Conservation (phyloP, 208 protist species). For the Crithidia sp. region DNA sequence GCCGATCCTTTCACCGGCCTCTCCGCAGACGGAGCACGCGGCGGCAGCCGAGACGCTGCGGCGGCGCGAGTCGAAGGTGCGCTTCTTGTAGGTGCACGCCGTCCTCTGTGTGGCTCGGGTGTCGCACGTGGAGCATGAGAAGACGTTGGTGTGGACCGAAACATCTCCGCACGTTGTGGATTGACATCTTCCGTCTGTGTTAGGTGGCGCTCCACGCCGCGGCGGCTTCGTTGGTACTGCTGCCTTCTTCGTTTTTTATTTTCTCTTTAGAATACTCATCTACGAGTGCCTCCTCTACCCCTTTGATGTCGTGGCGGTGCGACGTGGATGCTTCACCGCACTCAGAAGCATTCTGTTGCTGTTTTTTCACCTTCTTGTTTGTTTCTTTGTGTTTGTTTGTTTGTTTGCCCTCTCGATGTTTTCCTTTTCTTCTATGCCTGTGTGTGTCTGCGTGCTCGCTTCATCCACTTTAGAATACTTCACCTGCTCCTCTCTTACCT, state of each 20-base stretch:
- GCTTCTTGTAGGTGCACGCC: conserved; percentile 7
- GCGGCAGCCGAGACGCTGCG: conserved; percentile 21
- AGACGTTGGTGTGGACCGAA: no score
- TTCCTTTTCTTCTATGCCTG: conserved; percentile 1
- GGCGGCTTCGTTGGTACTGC: background rate
- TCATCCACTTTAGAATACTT: no score
- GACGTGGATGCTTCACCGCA: background rate
- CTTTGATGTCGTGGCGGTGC: background rate
- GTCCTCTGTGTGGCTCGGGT: no score
- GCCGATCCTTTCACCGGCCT: no score
- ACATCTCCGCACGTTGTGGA: no score
- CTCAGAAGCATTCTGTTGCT: background rate
- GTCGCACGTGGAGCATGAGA: no score
- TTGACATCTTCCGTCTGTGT: no score
- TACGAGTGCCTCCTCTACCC: background rate
- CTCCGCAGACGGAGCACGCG: background rate
- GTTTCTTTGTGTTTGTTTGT: background rate
- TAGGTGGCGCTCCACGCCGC: no score
- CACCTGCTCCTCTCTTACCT: no score
- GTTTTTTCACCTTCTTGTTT: background rate
- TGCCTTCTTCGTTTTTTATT: background rate
- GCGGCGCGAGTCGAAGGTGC: conserved; percentile 24
- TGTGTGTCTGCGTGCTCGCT: no score
- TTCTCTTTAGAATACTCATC: background rate
- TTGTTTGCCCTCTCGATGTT: background rate